Evolutionary conservation across 129 eudicot species (phyloP).

Genomic region (Centrapalus pauciflorus): DNA sequence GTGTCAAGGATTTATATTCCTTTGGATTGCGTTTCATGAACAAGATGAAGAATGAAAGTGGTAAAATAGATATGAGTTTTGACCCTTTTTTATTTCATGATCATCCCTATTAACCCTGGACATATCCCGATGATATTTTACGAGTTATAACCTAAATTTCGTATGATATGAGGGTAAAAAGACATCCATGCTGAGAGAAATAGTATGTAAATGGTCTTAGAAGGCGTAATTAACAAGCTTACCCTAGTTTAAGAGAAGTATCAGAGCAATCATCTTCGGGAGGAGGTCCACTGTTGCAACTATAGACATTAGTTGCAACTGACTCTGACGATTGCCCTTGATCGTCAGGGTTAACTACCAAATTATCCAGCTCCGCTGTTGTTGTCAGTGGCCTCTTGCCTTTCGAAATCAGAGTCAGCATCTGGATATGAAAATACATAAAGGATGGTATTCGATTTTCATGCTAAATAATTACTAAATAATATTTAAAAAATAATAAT

Average conservation of each 20-base stretch:
- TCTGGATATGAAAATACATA: constrained; percentile 7
- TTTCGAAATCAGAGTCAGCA: constrained; percentile 23
- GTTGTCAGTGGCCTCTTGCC: constrained; percentile 33
- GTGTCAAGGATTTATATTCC: no score
- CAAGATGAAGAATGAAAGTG: no score
- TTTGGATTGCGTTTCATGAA: no score
- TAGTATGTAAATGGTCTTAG: neutral
- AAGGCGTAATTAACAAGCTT: constrained; percentile 14
- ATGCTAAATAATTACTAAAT: neutral
- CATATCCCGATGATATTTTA: no score
- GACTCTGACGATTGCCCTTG: constrained; percentile 57
- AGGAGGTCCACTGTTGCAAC: constrained; percentile 51
- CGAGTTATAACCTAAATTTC: no score
- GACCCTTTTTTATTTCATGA: no score
- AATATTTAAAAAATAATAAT: neutral
- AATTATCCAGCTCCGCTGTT: constrained; percentile 23
- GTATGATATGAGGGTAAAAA: neutral
- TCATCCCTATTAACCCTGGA: no score
- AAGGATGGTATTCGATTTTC: neutral
- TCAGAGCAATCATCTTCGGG: constrained; percentile 58
- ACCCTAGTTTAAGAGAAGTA: constrained; percentile 60
- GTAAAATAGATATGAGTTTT: no score
- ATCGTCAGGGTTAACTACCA: constrained; percentile 28
- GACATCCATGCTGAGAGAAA: neutral
- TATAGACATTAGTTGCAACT: constrained; percentile 32